A percentile compares a stretch with the other conserved stretches of the same genome.
Conservation (phyloP, 75 land plant species). For the Chamaecyparis obtusa region DNA sequence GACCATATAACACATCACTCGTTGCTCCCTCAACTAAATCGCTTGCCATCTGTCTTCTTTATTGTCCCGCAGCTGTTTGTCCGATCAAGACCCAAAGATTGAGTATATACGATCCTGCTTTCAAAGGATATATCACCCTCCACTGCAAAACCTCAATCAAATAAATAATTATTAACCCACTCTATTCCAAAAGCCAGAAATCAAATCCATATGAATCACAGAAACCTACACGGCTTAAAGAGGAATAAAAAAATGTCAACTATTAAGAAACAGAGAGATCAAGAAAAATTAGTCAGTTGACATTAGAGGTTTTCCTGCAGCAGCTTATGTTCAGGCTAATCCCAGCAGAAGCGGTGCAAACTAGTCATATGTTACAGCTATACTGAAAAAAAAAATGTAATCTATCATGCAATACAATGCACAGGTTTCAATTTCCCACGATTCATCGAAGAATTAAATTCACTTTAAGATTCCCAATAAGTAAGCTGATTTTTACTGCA, state of each 20-base stretch:
- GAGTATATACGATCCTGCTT: neutral
- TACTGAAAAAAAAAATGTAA: neutral
- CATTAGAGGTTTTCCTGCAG: neutral
- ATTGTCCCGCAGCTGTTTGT: neutral
- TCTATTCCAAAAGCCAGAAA: neutral
- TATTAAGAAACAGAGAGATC: neutral
- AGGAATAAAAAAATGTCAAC: neutral
- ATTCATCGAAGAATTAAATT: neutral
- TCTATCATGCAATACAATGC: neutral
- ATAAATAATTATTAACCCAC: neutral
- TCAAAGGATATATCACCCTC: neutral
- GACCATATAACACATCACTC: conserved; percentile 14
- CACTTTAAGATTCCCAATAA: neutral
- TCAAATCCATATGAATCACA: neutral
- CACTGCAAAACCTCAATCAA: conserved; percentile 1
- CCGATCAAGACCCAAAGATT: neutral
- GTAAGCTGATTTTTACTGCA: neutral
- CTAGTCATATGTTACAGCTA: neutral
- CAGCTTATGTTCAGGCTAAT: neutral
- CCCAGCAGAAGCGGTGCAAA: neutral
- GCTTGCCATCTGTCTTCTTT: conserved; percentile 5
- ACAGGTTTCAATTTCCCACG: neutral
- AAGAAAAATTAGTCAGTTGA: neutral
- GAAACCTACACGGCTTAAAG: neutral
- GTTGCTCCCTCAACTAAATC: conserved; percentile 9